phyloP scores from a whole-genome alignment of 2,329 filamentous ascomycete genomes.

The Dothidotthia symphoricarpi region DNA sequence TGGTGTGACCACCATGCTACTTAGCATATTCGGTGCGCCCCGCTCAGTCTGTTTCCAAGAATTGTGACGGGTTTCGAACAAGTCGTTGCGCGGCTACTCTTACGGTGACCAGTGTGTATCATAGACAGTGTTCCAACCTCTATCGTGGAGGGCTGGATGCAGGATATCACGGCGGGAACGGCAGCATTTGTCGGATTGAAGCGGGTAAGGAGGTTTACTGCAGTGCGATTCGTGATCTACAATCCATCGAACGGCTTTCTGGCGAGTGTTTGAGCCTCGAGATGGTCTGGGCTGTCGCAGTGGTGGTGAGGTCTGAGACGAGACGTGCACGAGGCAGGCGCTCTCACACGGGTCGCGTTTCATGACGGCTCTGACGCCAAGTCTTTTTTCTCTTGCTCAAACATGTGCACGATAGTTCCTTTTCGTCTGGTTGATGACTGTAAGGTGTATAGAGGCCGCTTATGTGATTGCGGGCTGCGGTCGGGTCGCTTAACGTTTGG shows the following conservation, averaged over 20 bases:
- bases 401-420: no score
- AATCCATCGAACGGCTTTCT: constrained; percentile 16
- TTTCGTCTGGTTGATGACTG: no score
- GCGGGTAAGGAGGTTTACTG: constrained; percentile 19
- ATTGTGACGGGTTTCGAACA: constrained; percentile 25
- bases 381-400: no score
- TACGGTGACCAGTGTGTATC: constrained; percentile 23
- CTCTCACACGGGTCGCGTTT: constrained; percentile 34
- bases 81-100: constrained; percentile 28
- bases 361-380: constrained; percentile 9
- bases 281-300: constrained; percentile 36
- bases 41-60: constrained; percentile 33
- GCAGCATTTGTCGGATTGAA: constrained; percentile 26
- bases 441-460: no score
- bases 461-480: no score
- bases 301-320: constrained; percentile 34
- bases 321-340: constrained; percentile 25
- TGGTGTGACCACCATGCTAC: constrained; percentile 28
- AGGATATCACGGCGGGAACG: constrained; percentile 10
- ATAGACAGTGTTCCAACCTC: constrained; percentile 14
- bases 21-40: constrained; percentile 25
- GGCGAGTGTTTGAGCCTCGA: constrained; percentile 32
- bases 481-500: neutral
- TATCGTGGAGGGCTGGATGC: constrained; percentile 21
- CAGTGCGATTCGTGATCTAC: constrained; percentile 22